A percentile compares a stretch with the other conserved stretches of the same genome.
Evolutionary conservation across 1,284 basidiomycete genomes (phyloP).

Genomic region (Cryptococcus neoformans): DNA sequence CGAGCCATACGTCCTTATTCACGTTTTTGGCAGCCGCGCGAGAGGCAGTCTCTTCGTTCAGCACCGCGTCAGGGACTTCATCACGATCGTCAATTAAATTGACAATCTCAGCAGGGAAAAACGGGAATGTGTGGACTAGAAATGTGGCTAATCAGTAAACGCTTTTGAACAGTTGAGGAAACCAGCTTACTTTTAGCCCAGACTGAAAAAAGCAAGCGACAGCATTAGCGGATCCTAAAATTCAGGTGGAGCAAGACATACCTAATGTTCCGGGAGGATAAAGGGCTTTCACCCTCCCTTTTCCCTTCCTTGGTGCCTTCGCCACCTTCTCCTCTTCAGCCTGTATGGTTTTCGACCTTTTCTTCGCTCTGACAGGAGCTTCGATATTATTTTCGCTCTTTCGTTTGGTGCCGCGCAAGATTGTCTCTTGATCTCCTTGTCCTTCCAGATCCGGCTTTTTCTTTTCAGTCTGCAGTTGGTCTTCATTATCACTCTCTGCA

Average conservation of each 20-base stretch:
- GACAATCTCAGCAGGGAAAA: slow-evolving; percentile 50
- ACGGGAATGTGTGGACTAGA: slow-evolving; percentile 39
- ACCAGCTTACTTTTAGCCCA: slow-evolving; percentile 36
- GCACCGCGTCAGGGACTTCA: slow-evolving; percentile 56
- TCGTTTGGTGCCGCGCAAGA: background rate
- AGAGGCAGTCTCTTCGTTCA: slow-evolving; percentile 45
- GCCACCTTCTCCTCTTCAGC: too few relatives aligned
- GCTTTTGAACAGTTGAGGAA: background rate
- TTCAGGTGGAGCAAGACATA: slow-evolving; percentile 11
- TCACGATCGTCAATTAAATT: slow-evolving; percentile 45
- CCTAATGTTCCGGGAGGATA: slow-evolving; percentile 41
- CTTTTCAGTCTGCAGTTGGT: background rate
- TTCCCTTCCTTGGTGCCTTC: slow-evolving; percentile 2
- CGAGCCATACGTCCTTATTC: slow-evolving; percentile 52
- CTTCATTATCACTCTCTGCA: background rate
- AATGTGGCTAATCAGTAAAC: background rate
- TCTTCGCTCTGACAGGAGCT: too few relatives aligned
- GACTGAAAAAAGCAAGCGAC: slow-evolving; percentile 18
- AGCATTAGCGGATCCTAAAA: background rate
- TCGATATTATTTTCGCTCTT: too few relatives aligned
- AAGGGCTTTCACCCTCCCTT: slow-evolving; percentile 13
- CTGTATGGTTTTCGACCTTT: too few relatives aligned
- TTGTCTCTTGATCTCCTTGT: background rate
- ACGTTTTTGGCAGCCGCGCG: slow-evolving; percentile 2
- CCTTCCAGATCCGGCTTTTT: background rate